Conservation (phyloP, 2,329 filamentous ascomycete species). For the Aspergillus piperis region DNA sequence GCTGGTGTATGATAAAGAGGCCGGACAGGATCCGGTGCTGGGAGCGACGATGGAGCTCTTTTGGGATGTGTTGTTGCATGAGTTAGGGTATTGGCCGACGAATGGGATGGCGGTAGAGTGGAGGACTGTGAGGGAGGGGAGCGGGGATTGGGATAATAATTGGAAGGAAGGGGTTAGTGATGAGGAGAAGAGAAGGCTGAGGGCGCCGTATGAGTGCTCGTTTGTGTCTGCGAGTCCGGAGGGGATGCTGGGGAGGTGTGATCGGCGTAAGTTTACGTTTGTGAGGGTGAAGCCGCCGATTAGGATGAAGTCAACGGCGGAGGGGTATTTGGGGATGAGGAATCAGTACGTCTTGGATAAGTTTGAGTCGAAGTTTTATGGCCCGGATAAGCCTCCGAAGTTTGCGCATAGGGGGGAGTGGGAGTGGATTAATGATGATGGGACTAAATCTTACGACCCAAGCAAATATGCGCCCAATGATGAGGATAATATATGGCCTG, state of each 20-base stretch:
- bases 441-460: too few relatives aligned
- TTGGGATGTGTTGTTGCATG: neutral
- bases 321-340: too few relatives aligned
- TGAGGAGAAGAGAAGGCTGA: neutral
- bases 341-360: too few relatives aligned
- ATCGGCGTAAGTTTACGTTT: neutral
- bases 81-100: neutral
- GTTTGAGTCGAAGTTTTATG: too few relatives aligned
- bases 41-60: neutral
- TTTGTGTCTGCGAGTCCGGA: neutral
- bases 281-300: neutral
- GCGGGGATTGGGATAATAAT: too few relatives aligned
- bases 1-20: neutral
- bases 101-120: neutral
- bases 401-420: too few relatives aligned
- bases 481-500: too few relatives aligned
- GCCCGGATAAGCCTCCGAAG: too few relatives aligned
- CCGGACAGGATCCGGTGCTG: neutral
- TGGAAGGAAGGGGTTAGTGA: neutral
- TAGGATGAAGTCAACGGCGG: neutral
- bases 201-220: neutral
- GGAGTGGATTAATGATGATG: too few relatives aligned
- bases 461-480: too few relatives aligned
- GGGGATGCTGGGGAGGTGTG: neutral
- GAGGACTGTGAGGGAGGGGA: neutral